Evolutionary conservation across 306 rosid genomes (phyloP), one percentile per base, ranked within the genome.

Genomic region (Prunus armeniaca): DNA sequence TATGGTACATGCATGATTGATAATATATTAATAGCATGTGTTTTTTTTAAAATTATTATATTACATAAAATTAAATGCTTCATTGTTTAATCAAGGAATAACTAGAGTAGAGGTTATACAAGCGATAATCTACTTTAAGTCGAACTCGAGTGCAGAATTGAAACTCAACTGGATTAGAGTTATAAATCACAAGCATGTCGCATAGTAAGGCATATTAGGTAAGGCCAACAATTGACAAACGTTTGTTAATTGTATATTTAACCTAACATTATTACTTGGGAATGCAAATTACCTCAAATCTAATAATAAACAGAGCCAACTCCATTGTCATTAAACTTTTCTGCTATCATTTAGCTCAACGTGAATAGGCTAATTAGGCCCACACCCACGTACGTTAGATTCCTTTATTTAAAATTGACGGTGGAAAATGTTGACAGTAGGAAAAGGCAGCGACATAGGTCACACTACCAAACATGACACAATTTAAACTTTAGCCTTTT

Each of bases 371-470:
- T 47, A 60, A 34, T 12, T 5, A 54, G 73, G 46, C 50, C 84
- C 77, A 81, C 78, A 20, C 18, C 72, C 47, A 17, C 27, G 50
- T 65, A 34, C 50, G 9, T 34, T 38, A 76, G 66, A 69, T 12
- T 9, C 68, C 57, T 17, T 69, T 63, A 30, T 64, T 55, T 52
- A 24, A 68, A 81, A 64, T 52, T 32, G 51, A 70, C 52, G 80
- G 71, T 67, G 51, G 76, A 52, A 68, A 74, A 80, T 67, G 45
- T 60, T 75, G 76, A 27, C 54, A 50, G 55, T 81, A 63, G 45
- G 81, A 55, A 71, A 66, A 46, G 56, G 74, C 73, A 49, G 61
- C 24, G 84, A 80, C 77, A 20, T 52, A 32, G 18, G 64, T 81
- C 69, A 56, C 65, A 8, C 65, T 8, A 32, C 18, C 34, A 32